Evolutionary conservation across 2,329 filamentous ascomycete genomes (phyloP), one percentile per base, ranked within the genome.

Genomic region (Curvularia sp.): DNA sequence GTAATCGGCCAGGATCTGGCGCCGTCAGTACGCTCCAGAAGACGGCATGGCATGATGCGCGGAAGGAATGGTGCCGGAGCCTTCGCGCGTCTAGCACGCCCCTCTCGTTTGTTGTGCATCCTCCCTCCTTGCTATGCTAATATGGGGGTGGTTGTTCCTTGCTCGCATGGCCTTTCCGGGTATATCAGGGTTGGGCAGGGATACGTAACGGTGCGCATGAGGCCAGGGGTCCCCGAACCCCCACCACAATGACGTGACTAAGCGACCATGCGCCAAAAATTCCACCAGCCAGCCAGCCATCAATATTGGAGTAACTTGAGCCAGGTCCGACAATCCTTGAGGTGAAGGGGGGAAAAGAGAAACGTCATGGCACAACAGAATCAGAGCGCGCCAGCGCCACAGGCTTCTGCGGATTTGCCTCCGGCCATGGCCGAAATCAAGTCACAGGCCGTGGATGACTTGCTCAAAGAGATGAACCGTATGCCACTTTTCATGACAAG

Each of bases 401-500:
- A 56, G 57, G 73, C 56, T 74, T 71, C 73, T 1, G 78, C 84
- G 5, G 76, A 79, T 12, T 77, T 88, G 60, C 86, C 87, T 5
- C 86, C 86, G 0, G 80, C 78, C 4, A 86, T 88, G 80, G 84
- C 83, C 18, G 82, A 82, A 2, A 79, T 86, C 43, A 83, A 82
- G 59, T 80, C 82, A 54, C 82, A 86, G 70, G 82, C 82, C 4
- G 80, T 80, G 0, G 85, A 88, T 47, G 86, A 90, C 64, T 78
- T 91, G 34, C 71, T 88, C 39, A 79, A 82, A 46, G 85, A 89
- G 68, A 81, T 91, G 79, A 90, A 89, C 71, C 86, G 87, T 64
- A 83, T 85, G 47, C 95, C 95, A 6, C 84, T 99, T 36, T 99
- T 99, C 83, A 99, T 99, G 95, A 98, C 93, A 28, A 89, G 91